Evolutionary conservation across 176 grass and related monocot genomes (phyloP), one percentile per base, ranked within the genome.

Genomic region (Juncus inflexus): DNA sequence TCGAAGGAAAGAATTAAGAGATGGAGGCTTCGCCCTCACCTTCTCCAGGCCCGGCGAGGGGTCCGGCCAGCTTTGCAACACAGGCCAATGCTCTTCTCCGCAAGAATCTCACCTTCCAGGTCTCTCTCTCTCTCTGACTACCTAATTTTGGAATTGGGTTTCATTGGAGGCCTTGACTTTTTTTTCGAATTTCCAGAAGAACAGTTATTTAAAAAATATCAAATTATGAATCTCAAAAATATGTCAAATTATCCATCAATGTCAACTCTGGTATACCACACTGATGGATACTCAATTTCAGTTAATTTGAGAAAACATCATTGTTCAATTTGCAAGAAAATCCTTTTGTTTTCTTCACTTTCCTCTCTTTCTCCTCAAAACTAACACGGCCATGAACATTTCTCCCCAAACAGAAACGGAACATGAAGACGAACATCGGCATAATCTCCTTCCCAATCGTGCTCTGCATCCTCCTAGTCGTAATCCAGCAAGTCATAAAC

Each of bases 91-190:
- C 87, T 45, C 92, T 96, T 62, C 92, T 96, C 76, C 81, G 87
- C 75, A 96, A 96, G 87, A 96, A 96, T 80, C 87, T 96, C 80
- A 83, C 79, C 37, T 91, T 91, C 83, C 92, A 96, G 84, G 92
- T 89, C 60, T 12, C 37, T 35, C 12, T 16, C 10, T 6, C 14
- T 19, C 40, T 38, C 37, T 1, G 1, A 28, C 19, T 7, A 39
- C 40, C 12, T 5, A 13, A 35, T 43, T 76, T 54, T 52, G 19
- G 13, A 42, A 28, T 4, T 61, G 49, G 6, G 64, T 66, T 52
- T 52, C 42, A 51, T 19, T 55, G 6, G 9, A 55, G 57, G 8
- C 28, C 11, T 67, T 3, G 35, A 37, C 7, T 43, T 58, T 28
- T 58, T 28, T 57, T 4, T 50, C 4, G 5, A 57, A 57, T 57